phyloP scores from a whole-genome alignment of 108 stramenopile genomes.

The Discostella stelligeroides region DNA sequence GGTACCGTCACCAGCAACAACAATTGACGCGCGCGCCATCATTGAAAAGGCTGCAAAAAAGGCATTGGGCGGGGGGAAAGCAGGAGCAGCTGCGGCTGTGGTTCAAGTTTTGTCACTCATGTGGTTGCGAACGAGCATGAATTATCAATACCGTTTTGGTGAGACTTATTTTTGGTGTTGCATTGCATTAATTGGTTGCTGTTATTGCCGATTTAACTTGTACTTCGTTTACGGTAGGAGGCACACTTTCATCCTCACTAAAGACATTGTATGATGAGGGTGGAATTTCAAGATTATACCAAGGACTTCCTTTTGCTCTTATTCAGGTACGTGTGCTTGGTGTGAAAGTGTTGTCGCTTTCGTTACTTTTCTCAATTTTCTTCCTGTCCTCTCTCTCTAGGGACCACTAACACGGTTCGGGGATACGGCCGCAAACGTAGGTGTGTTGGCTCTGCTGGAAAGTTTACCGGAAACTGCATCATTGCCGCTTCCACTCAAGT shows the following conservation, averaged over 20 bases:
- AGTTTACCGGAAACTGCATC: conserved; percentile 59
- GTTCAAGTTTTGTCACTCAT: conserved; percentile 92
- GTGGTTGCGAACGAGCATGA: conserved; percentile 98
- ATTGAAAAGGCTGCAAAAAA: conserved; percentile 68
- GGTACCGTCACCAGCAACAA: not conserved
- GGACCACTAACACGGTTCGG: conserved; percentile 94
- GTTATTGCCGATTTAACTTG: not conserved
- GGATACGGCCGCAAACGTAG: conserved; percentile 97
- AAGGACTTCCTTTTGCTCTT: conserved; percentile 91
- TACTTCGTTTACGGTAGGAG: conserved; percentile 29
- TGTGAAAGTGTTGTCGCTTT: too few relatives aligned
- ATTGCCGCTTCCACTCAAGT: conserved; percentile 71
- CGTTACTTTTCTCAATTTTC: not conserved
- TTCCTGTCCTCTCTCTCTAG: not conserved
- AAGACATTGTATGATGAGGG: conserved; percentile 86
- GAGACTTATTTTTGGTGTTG: not conserved
- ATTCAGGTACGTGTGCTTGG: too few relatives aligned
- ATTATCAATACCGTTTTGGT: conserved; percentile 84
- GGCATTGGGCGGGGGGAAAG: conserved; percentile 87
- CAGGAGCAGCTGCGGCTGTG: conserved; percentile 88
- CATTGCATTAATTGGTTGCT: not conserved
- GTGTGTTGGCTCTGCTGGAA: conserved; percentile 84
- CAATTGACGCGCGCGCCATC: conserved; percentile 30
- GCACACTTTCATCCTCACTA: conserved; percentile 61
- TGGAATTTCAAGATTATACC: conserved; percentile 90